These are phyloP conservation scores for Vitis riparia DNA, from an alignment of 164 flowering plant genomes.

Conservation along the genomic window DNA sequence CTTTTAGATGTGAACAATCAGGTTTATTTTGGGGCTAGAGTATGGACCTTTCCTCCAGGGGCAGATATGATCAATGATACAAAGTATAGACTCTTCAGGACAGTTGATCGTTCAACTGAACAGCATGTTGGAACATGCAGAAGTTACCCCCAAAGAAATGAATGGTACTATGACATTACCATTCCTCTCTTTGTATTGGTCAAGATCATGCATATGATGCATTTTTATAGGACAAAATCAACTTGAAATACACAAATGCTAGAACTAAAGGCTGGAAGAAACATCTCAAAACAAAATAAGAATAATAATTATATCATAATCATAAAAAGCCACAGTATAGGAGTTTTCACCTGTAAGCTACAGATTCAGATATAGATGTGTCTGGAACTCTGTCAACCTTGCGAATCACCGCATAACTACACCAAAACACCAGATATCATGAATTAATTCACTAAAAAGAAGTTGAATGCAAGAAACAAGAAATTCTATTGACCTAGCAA, in stretches of 20 bases:
- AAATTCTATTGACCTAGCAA: not conserved
- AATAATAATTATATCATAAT: not conserved
- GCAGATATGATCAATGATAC: too few species aligned
- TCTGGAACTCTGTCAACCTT: conserved; percentile 45
- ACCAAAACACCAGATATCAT: conserved; percentile 12
- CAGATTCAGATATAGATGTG: conserved; percentile 36
- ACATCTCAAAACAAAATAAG: not conserved
- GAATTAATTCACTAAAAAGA: not conserved
- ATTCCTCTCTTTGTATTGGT: not conserved
- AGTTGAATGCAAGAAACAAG: not conserved
- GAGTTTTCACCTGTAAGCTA: conserved; percentile 49
- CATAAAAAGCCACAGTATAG: not conserved
- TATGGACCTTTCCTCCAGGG: too few species aligned
- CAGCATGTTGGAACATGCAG: too few species aligned
- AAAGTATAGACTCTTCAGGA: too few species aligned
- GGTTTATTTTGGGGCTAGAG: too few species aligned
- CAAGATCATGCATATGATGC: not conserved
- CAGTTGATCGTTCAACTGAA: too few species aligned
- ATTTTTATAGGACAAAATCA: too few species aligned
- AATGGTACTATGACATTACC: not conserved
- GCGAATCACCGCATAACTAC: conserved; percentile 71
- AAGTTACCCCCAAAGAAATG: too few species aligned
- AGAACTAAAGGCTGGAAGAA: not conserved
- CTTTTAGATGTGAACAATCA: too few species aligned
- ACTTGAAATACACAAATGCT: not conserved